A percentile compares a stretch with the other conserved stretches of the same genome.
Conservation (phyloP, 2,329 filamentous ascomycete species). For the Talaromyces sp. region DNA sequence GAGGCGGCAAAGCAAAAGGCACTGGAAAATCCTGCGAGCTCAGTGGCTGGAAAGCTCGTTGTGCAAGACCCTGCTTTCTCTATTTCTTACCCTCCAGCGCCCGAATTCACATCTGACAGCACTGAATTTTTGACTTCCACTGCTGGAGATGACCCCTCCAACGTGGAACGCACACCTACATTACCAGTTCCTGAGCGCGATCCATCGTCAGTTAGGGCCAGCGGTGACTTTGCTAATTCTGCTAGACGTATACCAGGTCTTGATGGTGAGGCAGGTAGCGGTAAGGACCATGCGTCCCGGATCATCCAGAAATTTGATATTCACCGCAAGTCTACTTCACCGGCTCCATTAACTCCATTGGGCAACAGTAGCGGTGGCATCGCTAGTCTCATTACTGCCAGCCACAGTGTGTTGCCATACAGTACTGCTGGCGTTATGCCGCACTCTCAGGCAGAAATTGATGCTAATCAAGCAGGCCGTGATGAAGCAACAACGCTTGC, state of each 20-base stretch:
- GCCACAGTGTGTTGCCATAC: conserved; percentile 72
- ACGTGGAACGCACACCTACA: conserved; percentile 59
- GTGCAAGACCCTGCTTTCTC: conserved; percentile 74
- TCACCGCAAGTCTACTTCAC: conserved; percentile 69
- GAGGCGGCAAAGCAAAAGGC: conserved; percentile 92
- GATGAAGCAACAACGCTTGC: conserved; percentile 62
- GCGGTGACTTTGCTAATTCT: conserved; percentile 62
- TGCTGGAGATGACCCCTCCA: conserved; percentile 53
- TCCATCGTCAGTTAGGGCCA: conserved; percentile 57
- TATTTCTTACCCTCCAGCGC: conserved; percentile 80
- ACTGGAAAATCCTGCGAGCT: conserved; percentile 66
- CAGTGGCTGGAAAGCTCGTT: conserved; percentile 41
- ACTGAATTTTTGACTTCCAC: conserved; percentile 62
- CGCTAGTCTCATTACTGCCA: conserved; percentile 79
- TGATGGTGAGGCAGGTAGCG: conserved; percentile 65
- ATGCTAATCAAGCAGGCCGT: conserved; percentile 32
- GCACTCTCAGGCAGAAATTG: conserved; percentile 36
- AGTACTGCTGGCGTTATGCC: conserved; percentile 42
- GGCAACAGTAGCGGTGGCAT: conserved; percentile 62
- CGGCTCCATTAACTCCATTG: conserved; percentile 47
- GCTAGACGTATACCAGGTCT: conserved; percentile 48
- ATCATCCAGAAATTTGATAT: conserved; percentile 93
- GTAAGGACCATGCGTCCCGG: conserved; percentile 75
- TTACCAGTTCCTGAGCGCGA: conserved; percentile 65
- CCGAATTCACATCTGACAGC: conserved; percentile 82